Percentiles rank a stretch among this genome's conserved stretches.
Evolutionary conservation across 768 basidiomycete genomes (phyloP).

Genomic region (Termitomyces sp.): DNA sequence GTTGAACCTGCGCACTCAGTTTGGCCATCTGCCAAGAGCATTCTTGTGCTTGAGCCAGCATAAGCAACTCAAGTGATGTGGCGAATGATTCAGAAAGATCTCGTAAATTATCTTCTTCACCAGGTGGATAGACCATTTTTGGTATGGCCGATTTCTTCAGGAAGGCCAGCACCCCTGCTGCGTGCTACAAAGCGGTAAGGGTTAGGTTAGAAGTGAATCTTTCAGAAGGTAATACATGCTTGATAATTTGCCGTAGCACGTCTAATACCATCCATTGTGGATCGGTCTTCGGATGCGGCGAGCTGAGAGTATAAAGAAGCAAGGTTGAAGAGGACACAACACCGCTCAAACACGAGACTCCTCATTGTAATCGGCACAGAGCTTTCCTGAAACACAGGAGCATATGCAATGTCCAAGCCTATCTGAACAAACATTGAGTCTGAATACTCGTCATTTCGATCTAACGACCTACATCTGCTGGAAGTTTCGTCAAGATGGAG

Average conservation of each 20-base stretch:
- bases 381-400: conserved; percentile 59
- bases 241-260: conserved; percentile 68
- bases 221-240: conserved; percentile 30
- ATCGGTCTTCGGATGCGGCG: conserved; percentile 65
- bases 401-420: conserved; percentile 65
- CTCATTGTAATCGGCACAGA: conserved; percentile 56
- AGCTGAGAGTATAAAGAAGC: conserved; percentile 83
- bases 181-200: conserved; percentile 34
- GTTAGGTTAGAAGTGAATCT: not conserved
- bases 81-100: conserved; percentile 67
- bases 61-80: conserved; percentile 62
- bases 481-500: conserved; percentile 80
- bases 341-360: conserved; percentile 81
- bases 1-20: conserved; percentile 48
- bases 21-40: conserved; percentile 94
- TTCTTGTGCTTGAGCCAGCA: conserved; percentile 95
- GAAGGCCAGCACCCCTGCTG: conserved; percentile 70
- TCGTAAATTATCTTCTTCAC: conserved; percentile 47
- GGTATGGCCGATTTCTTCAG: conserved; percentile 49
- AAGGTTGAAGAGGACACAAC: conserved; percentile 78
- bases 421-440: conserved; percentile 40
- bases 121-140: conserved; percentile 39
- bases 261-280: conserved; percentile 76
- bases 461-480: conserved; percentile 53
- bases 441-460: not conserved